phyloP scores from a whole-genome alignment of 768 basidiomycete species.

The Boletellus emodensis region DNA sequence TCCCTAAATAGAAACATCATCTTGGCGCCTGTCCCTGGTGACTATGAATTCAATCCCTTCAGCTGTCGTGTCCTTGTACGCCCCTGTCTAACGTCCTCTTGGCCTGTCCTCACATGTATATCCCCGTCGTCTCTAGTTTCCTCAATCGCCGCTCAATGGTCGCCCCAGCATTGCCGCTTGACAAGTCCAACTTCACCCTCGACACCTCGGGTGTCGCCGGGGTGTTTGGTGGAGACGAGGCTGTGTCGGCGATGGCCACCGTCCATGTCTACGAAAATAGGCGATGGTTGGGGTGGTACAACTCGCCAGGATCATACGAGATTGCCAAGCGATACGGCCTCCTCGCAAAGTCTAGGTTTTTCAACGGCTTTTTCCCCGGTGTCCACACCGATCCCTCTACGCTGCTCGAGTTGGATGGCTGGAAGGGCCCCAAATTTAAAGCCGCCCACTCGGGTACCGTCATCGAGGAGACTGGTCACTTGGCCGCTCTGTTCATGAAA shows the following conservation, averaged over 20 bases:
- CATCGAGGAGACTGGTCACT: conserved; percentile 30
- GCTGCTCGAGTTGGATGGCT: conserved; percentile 30
- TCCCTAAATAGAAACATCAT: conserved; percentile 4
- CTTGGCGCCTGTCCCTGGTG: not conserved
- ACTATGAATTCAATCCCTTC: not conserved
- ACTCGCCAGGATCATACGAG: conserved; percentile 35
- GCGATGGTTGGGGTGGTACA: conserved; percentile 37
- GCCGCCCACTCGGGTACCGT: conserved; percentile 32
- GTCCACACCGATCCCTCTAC: conserved; percentile 30
- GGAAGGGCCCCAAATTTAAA: conserved; percentile 31
- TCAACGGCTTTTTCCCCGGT: conserved; percentile 34
- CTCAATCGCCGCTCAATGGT: conserved; percentile 15
- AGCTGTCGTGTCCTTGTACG: conserved; percentile 8
- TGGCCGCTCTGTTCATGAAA: conserved; percentile 28
- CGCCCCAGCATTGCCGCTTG: conserved; percentile 9
- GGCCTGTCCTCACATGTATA: conserved; percentile 20
- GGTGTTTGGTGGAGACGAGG: conserved; percentile 37
- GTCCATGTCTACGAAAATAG: conserved; percentile 33
- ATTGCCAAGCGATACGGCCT: conserved; percentile 33
- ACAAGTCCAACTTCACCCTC: conserved; percentile 23
- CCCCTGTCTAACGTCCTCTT: not conserved
- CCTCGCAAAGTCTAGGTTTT: conserved; percentile 32
- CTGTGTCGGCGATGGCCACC: conserved; percentile 36
- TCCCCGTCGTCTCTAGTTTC: conserved; percentile 15
- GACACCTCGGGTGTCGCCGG: conserved; percentile 35